Evolutionary conservation across 176 grass and related monocot genomes (phyloP).

Genomic region (Pontederia crassipes): DNA sequence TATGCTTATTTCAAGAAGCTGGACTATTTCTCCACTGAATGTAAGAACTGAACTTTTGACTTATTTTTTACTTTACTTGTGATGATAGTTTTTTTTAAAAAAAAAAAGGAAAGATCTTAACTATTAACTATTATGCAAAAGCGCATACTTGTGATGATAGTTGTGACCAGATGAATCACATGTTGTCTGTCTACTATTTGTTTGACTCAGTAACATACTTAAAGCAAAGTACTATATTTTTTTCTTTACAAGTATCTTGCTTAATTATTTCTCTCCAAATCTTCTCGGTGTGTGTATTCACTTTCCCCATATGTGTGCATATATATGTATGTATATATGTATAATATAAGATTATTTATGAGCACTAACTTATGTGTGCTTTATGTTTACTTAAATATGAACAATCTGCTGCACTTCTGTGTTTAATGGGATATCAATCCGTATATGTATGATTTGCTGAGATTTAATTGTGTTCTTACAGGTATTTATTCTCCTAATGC

Average conservation of each 20-base stretch:
- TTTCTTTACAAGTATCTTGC: not conserved
- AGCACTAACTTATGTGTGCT: no score
- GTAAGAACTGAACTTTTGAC: slow-evolving; percentile 33
- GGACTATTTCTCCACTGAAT: slow-evolving; percentile 98
- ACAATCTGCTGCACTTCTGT: not conserved
- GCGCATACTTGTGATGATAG: not conserved
- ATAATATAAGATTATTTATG: no score
- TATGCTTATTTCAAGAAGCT: slow-evolving; percentile 98
- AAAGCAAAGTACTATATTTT: not conserved
- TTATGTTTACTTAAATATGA: no score
- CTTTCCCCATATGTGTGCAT: no score
- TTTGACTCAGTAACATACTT: no score
- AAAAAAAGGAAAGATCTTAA: no score
- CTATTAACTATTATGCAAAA: no score
- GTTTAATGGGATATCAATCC: not conserved
- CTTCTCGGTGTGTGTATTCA: no score
- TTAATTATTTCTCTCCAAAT: no score
- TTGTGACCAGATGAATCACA: no score
- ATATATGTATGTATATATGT: no score
- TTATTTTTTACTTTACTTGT: not conserved
- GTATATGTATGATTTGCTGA: not conserved
- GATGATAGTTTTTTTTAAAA: not conserved
- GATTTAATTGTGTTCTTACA: slow-evolving; percentile 21
- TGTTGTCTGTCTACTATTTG: no score
- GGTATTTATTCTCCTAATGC: slow-evolving; percentile 93